phyloP scores from a whole-genome alignment of 345 rosid species.

The Litchi chinensis region DNA sequence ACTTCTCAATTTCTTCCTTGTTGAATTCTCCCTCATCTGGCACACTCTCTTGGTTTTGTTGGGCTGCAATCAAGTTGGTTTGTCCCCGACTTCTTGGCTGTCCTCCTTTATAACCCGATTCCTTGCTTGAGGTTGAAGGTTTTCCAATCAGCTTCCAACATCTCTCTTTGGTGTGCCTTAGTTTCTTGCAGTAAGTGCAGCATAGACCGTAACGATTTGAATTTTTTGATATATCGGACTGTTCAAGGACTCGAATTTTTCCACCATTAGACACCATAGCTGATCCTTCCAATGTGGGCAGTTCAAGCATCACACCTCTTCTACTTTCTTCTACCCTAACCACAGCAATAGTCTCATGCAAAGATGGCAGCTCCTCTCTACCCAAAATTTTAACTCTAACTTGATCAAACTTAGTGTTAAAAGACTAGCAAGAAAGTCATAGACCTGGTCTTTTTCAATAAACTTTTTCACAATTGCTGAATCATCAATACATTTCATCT shows the following conservation, averaged over 20 bases:
- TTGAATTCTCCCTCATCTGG: background rate
- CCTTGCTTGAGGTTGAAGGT: background rate
- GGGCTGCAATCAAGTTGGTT: background rate
- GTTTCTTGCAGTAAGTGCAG: no score
- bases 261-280: no score
- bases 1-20: conserved; percentile 4
- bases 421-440: background rate
- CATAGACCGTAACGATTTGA: no score
- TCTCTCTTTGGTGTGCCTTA: no score
- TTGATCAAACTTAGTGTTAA: background rate
- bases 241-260: no score
- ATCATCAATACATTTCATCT: no score
- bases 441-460: conserved; percentile 2
- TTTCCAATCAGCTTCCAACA: conserved; percentile 13
- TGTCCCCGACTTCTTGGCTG: background rate
- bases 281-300: no score
- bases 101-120: conserved; percentile 1
- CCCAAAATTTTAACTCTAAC: conserved; percentile 1
- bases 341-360: background rate
- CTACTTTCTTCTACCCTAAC: no score
- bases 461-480: background rate
- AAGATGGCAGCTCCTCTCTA: background rate
- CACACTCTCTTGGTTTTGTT: background rate
- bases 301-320: no score
- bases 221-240: no score